Evolutionary conservation across 495 filamentous ascomycete species (phyloP).

Genomic region (Penicillium herquei): DNA sequence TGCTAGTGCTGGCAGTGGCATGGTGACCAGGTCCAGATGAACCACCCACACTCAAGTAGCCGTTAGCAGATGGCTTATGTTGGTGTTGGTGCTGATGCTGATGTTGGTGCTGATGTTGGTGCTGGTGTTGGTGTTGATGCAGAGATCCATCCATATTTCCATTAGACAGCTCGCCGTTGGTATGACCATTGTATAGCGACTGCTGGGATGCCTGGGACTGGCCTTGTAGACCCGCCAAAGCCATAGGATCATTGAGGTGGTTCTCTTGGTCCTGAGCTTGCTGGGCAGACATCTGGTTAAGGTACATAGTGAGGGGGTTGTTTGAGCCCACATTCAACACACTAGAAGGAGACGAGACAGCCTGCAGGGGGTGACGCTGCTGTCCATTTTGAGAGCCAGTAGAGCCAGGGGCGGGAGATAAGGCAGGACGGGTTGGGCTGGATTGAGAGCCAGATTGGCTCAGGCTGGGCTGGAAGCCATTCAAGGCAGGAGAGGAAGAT

Average conservation of each 20-base stretch:
- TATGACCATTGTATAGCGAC: slow-evolving; percentile 48
- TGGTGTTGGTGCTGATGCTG: slow-evolving; percentile 50
- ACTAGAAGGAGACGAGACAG: slow-evolving; percentile 58
- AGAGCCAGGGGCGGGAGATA: slow-evolving; percentile 57
- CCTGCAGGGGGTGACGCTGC: slow-evolving; percentile 51
- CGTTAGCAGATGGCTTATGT: slow-evolving; percentile 50
- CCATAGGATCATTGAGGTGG: slow-evolving; percentile 47
- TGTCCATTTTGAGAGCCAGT: slow-evolving; percentile 53
- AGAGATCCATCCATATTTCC: slow-evolving; percentile 48
- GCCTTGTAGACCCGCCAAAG: slow-evolving; percentile 56
- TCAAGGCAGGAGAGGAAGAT: slow-evolving; percentile 55
- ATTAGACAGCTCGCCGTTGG: slow-evolving; percentile 56
- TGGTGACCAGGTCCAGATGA: slow-evolving; percentile 53
- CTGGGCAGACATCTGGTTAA: slow-evolving; percentile 80
- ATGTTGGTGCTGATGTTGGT: slow-evolving; percentile 54
- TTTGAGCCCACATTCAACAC: slow-evolving; percentile 74
- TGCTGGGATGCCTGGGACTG: slow-evolving; percentile 60
- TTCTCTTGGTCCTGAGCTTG: slow-evolving; percentile 64
- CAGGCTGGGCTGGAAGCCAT: slow-evolving; percentile 48
- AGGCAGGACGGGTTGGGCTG: slow-evolving; percentile 61
- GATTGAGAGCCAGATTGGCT: slow-evolving; percentile 65
- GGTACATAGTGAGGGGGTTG: slow-evolving; percentile 94
- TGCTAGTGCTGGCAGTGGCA: slow-evolving; percentile 65
- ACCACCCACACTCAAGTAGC: slow-evolving; percentile 62
- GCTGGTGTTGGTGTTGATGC: slow-evolving; percentile 42